Percentiles rank a stretch among this genome's conserved stretches.
Conservation (phyloP, 139 green algal species). For the Coccomyxa sp. region DNA sequence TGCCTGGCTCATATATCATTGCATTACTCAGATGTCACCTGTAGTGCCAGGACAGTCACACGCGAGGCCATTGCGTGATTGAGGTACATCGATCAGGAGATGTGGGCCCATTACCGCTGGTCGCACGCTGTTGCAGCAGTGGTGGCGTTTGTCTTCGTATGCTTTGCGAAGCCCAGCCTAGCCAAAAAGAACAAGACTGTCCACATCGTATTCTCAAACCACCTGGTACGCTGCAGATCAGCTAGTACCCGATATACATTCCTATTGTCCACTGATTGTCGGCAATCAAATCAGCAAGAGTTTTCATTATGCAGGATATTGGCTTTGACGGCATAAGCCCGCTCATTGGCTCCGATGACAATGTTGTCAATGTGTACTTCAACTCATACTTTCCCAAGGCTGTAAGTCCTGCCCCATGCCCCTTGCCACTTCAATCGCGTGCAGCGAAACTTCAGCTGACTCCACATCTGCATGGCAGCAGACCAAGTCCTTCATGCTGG, state of each 20-base stretch:
- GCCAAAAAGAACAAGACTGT: slow-evolving; percentile 25
- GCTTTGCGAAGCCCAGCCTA: no score
- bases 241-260: not conserved
- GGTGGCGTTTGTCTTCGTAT: no score
- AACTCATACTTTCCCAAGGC: slow-evolving; percentile 38
- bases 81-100: no score
- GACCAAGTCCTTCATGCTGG: not conserved
- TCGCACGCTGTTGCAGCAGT: no score
- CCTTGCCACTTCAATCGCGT: not conserved
- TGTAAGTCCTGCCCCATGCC: slow-evolving; percentile 7
- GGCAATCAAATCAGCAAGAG: not conserved
- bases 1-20: no score
- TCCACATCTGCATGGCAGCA: not conserved
- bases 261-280: no score
- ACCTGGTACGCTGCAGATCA: slow-evolving; percentile 30
- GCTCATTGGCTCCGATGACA: slow-evolving; percentile 5
- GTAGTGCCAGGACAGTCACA: no score
- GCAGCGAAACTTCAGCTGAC: not conserved
- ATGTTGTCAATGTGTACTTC: slow-evolving; percentile 58
- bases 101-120: no score
- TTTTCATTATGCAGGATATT: slow-evolving; percentile 25
- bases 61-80: no score
- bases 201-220: slow-evolving; percentile 52
- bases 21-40: no score
- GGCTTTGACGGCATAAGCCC: slow-evolving; percentile 24